phyloP scores from a whole-genome alignment of 805 yeast genomes.

The Monosporozyma aerobia region DNA sequence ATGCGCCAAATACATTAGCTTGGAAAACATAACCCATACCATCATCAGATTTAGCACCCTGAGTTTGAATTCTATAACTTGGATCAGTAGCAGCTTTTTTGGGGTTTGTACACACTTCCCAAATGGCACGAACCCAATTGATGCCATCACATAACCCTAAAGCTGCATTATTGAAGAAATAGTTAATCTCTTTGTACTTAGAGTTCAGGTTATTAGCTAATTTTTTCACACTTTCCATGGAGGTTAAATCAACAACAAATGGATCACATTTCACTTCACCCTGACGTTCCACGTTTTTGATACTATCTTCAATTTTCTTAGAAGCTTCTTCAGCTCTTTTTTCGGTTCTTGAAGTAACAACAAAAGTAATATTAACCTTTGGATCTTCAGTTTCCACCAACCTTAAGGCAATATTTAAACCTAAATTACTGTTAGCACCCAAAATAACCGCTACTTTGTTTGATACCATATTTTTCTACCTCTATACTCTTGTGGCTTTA shows the following conservation, averaged over 20 bases:
- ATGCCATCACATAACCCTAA: slow-evolving; percentile 81
- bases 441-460: slow-evolving; percentile 35
- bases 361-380: slow-evolving; percentile 54
- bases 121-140: slow-evolving; percentile 71
- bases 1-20: slow-evolving; percentile 92
- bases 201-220: slow-evolving; percentile 61
- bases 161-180: slow-evolving; percentile 78
- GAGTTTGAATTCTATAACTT: slow-evolving; percentile 69
- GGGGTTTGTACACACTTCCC: slow-evolving; percentile 57
- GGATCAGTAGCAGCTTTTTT: slow-evolving; percentile 79
- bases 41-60: slow-evolving; percentile 68
- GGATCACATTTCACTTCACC: slow-evolving; percentile 75
- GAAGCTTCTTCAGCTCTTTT: slow-evolving; percentile 75
- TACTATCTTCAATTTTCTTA: slow-evolving; percentile 40
- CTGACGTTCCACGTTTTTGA: slow-evolving; percentile 32
- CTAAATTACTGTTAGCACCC: slow-evolving; percentile 57
- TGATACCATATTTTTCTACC: not conserved
- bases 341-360: slow-evolving; percentile 81
- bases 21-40: slow-evolving; percentile 83
- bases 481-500: not conserved
- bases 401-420: slow-evolving; percentile 75
- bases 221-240: slow-evolving; percentile 72
- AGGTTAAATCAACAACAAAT: slow-evolving; percentile 71
- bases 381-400: slow-evolving; percentile 52
- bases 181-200: slow-evolving; percentile 60